phyloP scores from a whole-genome alignment of 495 filamentous ascomycete genomes.

The Daldinia vernicosa region DNA sequence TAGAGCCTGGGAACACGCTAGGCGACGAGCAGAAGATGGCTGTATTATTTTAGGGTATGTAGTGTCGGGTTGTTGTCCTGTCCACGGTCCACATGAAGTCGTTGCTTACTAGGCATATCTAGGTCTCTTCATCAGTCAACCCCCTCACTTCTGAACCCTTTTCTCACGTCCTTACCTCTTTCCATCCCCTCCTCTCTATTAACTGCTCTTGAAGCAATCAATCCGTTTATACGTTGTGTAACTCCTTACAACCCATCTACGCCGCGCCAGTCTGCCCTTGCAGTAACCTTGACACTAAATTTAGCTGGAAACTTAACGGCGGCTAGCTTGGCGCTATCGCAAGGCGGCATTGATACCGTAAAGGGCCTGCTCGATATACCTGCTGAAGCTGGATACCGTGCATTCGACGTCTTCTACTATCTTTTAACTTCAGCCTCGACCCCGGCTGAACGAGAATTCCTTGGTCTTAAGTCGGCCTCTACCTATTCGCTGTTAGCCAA shows the following conservation, averaged over 20 bases:
- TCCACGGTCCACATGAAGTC: slow-evolving; percentile 8
- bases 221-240: slow-evolving; percentile 85
- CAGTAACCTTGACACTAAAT: slow-evolving; percentile 81
- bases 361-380: slow-evolving; percentile 86
- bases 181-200: slow-evolving; percentile 76
- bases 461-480: slow-evolving; percentile 83
- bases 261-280: slow-evolving; percentile 81
- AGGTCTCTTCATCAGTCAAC: slow-evolving; percentile 90
- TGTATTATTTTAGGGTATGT: slow-evolving; percentile 86
- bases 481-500: slow-evolving; percentile 80
- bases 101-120: slow-evolving; percentile 22
- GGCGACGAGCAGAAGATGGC: slow-evolving; percentile 92
- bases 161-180: slow-evolving; percentile 81
- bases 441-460: slow-evolving; percentile 87
- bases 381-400: slow-evolving; percentile 79
- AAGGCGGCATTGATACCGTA: slow-evolving; percentile 85
- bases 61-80: neutral
- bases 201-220: slow-evolving; percentile 78
- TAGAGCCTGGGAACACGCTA: slow-evolving; percentile 96
- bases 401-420: slow-evolving; percentile 99
- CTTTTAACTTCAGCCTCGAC: slow-evolving; percentile 89
- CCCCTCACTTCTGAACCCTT: slow-evolving; percentile 83
- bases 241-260: slow-evolving; percentile 89
- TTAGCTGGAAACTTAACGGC: slow-evolving; percentile 80
- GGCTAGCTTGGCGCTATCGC: slow-evolving; percentile 79